phyloP scores from a whole-genome alignment of 495 filamentous ascomycete species.

The Schizothecium vesticola region DNA sequence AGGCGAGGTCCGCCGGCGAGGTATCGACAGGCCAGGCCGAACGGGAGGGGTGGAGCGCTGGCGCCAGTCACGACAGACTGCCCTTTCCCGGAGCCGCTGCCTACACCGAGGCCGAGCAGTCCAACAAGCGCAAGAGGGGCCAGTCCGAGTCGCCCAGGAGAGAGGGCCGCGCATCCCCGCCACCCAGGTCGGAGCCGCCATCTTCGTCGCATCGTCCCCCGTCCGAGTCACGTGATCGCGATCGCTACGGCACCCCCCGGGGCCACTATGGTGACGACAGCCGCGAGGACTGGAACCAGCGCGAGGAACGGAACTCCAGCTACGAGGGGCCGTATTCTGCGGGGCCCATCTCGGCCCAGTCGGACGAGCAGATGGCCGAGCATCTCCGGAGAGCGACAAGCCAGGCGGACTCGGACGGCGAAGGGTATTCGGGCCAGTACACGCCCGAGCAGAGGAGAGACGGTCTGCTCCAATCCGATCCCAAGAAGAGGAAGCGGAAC shows the following conservation, averaged over 20 bases:
- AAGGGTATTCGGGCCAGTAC: conserved; percentile 44
- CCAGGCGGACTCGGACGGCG: conserved; percentile 46
- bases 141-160: conserved; percentile 38
- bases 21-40: conserved; percentile 26
- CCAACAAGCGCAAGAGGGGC: conserved; percentile 53
- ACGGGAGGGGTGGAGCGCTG: conserved; percentile 28
- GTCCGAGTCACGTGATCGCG: conserved; percentile 40
- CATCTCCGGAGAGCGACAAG: conserved; percentile 34
- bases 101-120: conserved; percentile 36
- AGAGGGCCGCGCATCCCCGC: conserved; percentile 25
- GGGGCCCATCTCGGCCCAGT: conserved; percentile 33
- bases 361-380: conserved; percentile 44
- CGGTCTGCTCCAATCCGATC: conserved; percentile 57
- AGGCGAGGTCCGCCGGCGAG: conserved; percentile 29
- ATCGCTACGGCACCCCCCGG: conserved; percentile 34
- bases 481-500: conserved; percentile 75
- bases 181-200: conserved; percentile 19
- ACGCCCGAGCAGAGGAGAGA: conserved; percentile 44
- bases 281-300: conserved; percentile 35
- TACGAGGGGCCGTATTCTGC: conserved; percentile 40
- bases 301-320: conserved; percentile 40
- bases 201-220: conserved; percentile 25
- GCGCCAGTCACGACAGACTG: conserved; percentile 32
- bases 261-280: conserved; percentile 30
- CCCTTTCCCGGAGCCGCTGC: conserved; percentile 30